Percentiles rank a stretch among this genome's conserved stretches.
Conservation (phyloP, 164 flowering plant genomes). For the Macadamia integrifolia region DNA sequence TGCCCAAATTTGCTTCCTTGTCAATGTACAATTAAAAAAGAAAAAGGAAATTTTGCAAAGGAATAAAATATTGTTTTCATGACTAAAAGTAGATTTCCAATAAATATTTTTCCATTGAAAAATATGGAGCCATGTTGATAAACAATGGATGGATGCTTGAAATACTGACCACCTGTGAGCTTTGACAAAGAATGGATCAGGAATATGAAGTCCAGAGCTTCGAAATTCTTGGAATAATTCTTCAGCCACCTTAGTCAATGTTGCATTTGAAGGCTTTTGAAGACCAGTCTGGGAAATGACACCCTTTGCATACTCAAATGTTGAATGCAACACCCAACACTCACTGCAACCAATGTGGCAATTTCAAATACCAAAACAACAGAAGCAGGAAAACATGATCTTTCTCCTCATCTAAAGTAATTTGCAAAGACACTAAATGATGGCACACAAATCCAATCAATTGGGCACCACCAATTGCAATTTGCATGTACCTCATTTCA, state of each 20-base stretch:
- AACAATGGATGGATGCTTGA: not conserved
- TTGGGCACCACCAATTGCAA: not conserved
- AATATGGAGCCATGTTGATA: too few species aligned
- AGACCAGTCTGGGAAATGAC: conserved; percentile 59
- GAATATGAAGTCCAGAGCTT: conserved; percentile 33
- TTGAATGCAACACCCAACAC: conserved; percentile 80
- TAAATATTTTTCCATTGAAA: too few species aligned
- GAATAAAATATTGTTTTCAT: too few species aligned
- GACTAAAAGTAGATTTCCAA: too few species aligned
- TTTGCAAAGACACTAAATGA: not conserved
- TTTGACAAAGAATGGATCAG: conserved; percentile 65
- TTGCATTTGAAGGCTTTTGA: conserved; percentile 48
- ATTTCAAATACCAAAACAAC: not conserved
- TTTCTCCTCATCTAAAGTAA: not conserved
- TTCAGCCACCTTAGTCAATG: conserved; percentile 59
- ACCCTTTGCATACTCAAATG: conserved; percentile 48
- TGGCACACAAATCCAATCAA: not conserved
- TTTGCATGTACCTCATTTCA: conserved; percentile 36
- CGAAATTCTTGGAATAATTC: conserved; percentile 59
- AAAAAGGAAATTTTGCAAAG: too few species aligned
- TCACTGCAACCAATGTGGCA: conserved; percentile 37
- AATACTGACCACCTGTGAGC: conserved; percentile 84
- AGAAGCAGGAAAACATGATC: not conserved
- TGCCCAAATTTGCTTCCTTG: too few species aligned
- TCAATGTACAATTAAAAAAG: too few species aligned